A percentile compares a stretch with the other conserved stretches of the same genome.
phyloP scores from a whole-genome alignment of 768 basidiomycete species.

The Cystoderma amianthinum region DNA sequence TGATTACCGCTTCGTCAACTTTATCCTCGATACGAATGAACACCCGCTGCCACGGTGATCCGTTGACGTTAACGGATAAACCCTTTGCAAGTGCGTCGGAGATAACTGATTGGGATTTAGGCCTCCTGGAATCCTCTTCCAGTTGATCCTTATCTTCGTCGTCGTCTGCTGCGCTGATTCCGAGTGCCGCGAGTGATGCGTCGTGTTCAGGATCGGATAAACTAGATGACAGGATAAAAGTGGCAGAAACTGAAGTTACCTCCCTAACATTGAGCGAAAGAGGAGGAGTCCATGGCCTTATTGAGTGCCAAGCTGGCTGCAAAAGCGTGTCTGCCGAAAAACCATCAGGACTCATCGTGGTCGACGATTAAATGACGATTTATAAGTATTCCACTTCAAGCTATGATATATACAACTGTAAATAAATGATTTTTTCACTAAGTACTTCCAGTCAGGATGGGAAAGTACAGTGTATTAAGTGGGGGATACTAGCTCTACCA shows the following conservation, averaged over 20 bases:
- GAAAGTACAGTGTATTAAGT: too few species aligned
- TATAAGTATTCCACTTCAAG: too few species aligned
- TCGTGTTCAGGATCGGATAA: conserved; percentile 33
- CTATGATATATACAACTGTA: too few species aligned
- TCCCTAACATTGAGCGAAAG: conserved; percentile 69
- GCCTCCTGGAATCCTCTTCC: conserved; percentile 2
- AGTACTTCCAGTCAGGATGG: too few species aligned
- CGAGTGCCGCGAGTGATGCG: conserved; percentile 29
- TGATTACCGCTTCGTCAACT: conserved; percentile 83
- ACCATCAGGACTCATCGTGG: conserved; percentile 19
- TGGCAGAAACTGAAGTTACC: conserved; percentile 81
- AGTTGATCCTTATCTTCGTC: conserved; percentile 19
- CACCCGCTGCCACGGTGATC: conserved; percentile 67
- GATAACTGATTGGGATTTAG: conserved; percentile 31
- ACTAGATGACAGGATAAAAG: conserved; percentile 63
- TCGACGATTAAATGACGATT: too few species aligned
- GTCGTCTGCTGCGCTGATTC: conserved; percentile 27
- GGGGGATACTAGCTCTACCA: too few species aligned
- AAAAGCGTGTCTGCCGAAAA: conserved; percentile 11
- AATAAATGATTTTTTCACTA: too few species aligned
- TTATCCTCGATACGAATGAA: conserved; percentile 76
- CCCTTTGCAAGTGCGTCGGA: conserved; percentile 67
- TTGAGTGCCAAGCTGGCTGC: conserved; percentile 53
- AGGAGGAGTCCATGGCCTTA: conserved; percentile 71
- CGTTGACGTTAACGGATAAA: conserved; percentile 73